Base-by-base conservation (phyloP, 2,329 filamentous ascomycete genomes). In the Ascochyta clinopodiicola region DNA sequence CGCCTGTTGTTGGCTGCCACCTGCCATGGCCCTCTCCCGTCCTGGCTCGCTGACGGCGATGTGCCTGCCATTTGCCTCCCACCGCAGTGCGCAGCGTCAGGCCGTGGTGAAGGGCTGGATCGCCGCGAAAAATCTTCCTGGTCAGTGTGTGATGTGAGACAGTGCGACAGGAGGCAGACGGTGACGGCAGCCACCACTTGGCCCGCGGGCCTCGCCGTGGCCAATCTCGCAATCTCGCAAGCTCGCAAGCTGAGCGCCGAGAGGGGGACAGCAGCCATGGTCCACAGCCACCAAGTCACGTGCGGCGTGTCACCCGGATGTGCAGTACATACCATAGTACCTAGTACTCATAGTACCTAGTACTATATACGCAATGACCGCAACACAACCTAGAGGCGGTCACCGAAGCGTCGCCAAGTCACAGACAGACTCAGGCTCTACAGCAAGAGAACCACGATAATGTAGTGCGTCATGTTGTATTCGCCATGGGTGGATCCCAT, bases 61-160 rank as follows among this genome's bases (percentile, higher is more conserved):
- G 51, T 52, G 45, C 35, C 48, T 32, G 37, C 32, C 35, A 39
- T 48, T 56, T 56, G 58, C 56, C 58, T 61, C 56, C 56, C 51
- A 24, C 40, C 22, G 59, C 56, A 45, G 52, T 59, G 46, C 27
- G 45, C 51, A 46, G 52, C 43, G 46, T 47, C 51, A 46, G 47
- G 52, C 22, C 21, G 46, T 47, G 32, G n/a, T 60, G 57, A 29
- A 48, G 52, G 44, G 60, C 57, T 65, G 58, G 53, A 62, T 67
- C 59, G 46, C 48, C 48, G 59, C 44, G 58, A 64, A 67, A 67
- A 60, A 44, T 66, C 61, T 66, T 63, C 58, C 58, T 67, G 51
- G 63, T 51, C 47, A 47, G 49, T 43, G 56, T 60, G 52, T 31
- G 29, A 31, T 17, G 34, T 31, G 29, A 31, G 29, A 31, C 29